Evolutionary conservation across 1,139 yeast genomes (phyloP), one percentile per base, ranked within the genome.

Genomic region (Kodamaea sp.): DNA sequence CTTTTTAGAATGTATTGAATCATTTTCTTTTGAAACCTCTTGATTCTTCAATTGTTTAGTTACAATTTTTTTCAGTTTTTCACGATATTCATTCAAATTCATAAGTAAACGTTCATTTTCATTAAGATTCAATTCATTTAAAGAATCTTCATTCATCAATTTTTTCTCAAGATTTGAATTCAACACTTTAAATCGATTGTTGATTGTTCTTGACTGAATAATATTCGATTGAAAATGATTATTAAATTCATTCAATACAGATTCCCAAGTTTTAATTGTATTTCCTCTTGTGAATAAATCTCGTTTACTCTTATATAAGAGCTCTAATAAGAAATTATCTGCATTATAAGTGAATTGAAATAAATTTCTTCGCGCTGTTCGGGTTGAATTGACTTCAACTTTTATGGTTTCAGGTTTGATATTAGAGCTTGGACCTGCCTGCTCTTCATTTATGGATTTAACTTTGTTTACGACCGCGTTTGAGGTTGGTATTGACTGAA

Each of bases 221-320:
- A 62, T 55, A 11, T 46, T 48, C 27, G 60, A 38, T 24, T 52
- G 42, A 34, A 49, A 47, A 12, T 43, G 42, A 5, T 43, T 41
- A 40, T 62, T 62, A 39, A 61, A 62, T 34, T 58, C 56, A 12
- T 43, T 42, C 20, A 62, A 48, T 7, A 62, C 55, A 6, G 43
- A 38, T 22, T 54, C 56, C 67, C 67, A 62, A 1, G 64, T 62
- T 41, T 54, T 59, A 31, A 60, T 48, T 20, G 61, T 57, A 29
- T 55, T 50, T 2, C 67, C 67, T 33, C 66, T 41, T n/a, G 58
- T 58, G 42, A 58, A 60, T 4, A 62, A 46, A 25, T 55, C 62
- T 22, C 53, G 51, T 9, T 51, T 45, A 40, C 56, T 47, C 34
- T 49, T 49, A 37, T 42, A 46, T 12, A 62, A 57, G 31, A 61